phyloP scores from a whole-genome alignment of 2,329 filamentous ascomycete genomes.

The Hypoxylon sp. region DNA sequence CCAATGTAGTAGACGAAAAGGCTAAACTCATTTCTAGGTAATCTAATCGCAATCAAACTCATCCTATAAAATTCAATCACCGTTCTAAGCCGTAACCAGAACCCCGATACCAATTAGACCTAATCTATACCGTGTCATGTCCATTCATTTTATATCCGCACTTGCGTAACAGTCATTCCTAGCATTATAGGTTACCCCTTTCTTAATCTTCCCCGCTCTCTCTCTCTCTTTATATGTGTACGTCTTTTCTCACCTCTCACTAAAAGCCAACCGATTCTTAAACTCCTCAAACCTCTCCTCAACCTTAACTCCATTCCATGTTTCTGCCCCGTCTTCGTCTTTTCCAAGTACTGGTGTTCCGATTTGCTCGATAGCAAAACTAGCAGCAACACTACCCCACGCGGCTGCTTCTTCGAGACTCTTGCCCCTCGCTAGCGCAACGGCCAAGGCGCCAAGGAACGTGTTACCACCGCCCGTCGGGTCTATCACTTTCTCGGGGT shows the following conservation, averaged over 20 bases:
- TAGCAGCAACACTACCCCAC: constrained; percentile 87
- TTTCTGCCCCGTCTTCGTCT: constrained; percentile 64
- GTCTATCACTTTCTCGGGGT: constrained; percentile 77
- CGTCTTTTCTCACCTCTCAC: constrained; percentile 14
- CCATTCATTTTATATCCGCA: constrained; percentile 15
- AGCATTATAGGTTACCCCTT: background rate
- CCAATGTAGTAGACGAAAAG: background rate
- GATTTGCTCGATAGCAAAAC: constrained; percentile 95
- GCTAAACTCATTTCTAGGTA: constrained; percentile 21
- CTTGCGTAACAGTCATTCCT: background rate
- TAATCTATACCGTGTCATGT: constrained; percentile 34
- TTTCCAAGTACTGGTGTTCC: constrained; percentile 77
- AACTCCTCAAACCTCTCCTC: constrained; percentile 68
- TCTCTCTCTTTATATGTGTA: background rate
- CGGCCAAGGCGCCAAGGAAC: constrained; percentile 77
- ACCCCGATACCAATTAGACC: constrained; percentile 11
- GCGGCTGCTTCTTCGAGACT: constrained; percentile 78
- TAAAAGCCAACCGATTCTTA: constrained; percentile 57
- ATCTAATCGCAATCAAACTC: constrained; percentile 11
- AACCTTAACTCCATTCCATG: constrained; percentile 73
- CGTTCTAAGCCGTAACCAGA: constrained; percentile 31
- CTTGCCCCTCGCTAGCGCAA: constrained; percentile 72
- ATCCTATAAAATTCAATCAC: constrained; percentile 11
- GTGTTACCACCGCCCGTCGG: constrained; percentile 95
- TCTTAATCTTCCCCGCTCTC: background rate